Evolutionary conservation across 108 stramenopile genomes (phyloP), one percentile per base, ranked within the genome.

Genomic region (Parmales sp.): DNA sequence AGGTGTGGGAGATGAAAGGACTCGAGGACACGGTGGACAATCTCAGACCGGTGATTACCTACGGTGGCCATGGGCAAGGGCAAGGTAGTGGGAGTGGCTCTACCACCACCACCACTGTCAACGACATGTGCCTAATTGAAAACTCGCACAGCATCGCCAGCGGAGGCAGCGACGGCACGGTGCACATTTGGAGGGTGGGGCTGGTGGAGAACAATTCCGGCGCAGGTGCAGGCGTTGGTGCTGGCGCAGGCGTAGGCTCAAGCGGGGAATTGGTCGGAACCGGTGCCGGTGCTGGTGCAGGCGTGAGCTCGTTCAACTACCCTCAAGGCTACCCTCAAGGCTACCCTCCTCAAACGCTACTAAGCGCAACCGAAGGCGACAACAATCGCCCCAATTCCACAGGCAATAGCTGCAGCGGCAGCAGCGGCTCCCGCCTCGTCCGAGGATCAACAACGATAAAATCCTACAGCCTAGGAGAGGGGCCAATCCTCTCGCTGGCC

Each of bases 111-210:
- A 34, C 69, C 1, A 66, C 79, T 22, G 68, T 97, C 22, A 90
- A 94, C 67, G 96, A 97, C 75, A 70, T 91, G 31, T 77, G 85
- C 45, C 85, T 91, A 65, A 51, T 97, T 11, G 91, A 97, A 48
- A 88, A 90, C 39, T 81, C 84, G 39, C 90, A 94, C 75, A 89
- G 91, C 44, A 85, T 92, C 13, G 91, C 88, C 25, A 88, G 91
- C 29, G 93, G 82, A 11, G 81, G 80, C 7, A 90, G 89, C 31
- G 84, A 94, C 71, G 94, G 94, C 38, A 81, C 79, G 48, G 73
- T 94, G 37, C 93, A 93, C 69, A 88, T 93, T 22, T 92, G 92
- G 90, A 75, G 86, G 45, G 84, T 90, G 64, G 90, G 89, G 51
- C 66, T 82, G 66, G 85, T 89, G 13, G 54, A 34, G 54, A 74